A percentile compares a stretch with the other conserved stretches of the same genome.
phyloP scores from a whole-genome alignment of 768 basidiomycete species.

The Suillus subalutaceus region DNA sequence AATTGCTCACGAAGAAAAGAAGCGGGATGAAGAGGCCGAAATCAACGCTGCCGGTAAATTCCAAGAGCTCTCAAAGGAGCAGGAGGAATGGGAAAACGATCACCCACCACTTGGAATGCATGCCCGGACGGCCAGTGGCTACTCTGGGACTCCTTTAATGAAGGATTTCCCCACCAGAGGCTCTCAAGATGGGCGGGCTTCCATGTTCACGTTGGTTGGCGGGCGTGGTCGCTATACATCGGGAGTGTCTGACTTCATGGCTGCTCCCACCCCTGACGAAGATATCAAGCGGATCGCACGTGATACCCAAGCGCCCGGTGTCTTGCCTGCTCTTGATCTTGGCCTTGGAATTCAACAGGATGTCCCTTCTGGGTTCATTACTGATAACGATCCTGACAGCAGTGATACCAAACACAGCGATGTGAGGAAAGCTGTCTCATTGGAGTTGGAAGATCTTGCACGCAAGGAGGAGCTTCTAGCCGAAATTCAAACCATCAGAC shows the following conservation, averaged over 20 bases:
- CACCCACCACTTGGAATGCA: slow-evolving; percentile 69
- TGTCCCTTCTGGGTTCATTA: slow-evolving; percentile 72
- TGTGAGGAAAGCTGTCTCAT: slow-evolving; percentile 39
- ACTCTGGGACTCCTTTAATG: slow-evolving; percentile 67
- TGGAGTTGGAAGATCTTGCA: slow-evolving; percentile 55
- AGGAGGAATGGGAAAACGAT: slow-evolving; percentile 84
- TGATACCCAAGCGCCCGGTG: slow-evolving; percentile 54
- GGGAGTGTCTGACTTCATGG: slow-evolving; percentile 74
- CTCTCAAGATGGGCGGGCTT: slow-evolving; percentile 43
- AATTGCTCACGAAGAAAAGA: slow-evolving; percentile 73
- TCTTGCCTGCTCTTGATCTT: slow-evolving; percentile 72
- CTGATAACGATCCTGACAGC: slow-evolving; percentile 40
- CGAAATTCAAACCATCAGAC: slow-evolving; percentile 79
- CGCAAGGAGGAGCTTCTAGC: slow-evolving; percentile 71
- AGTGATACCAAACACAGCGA: slow-evolving; percentile 31
- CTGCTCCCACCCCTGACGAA: slow-evolving; percentile 62
- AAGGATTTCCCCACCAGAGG: slow-evolving; percentile 61
- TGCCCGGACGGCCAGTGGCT: slow-evolving; percentile 62
- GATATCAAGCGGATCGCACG: slow-evolving; percentile 56
- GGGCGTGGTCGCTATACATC: slow-evolving; percentile 64
- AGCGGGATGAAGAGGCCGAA: slow-evolving; percentile 76
- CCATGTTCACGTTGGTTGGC: slow-evolving; percentile 53
- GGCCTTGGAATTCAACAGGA: slow-evolving; percentile 75
- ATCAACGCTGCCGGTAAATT: slow-evolving; percentile 72
- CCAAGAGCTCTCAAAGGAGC: slow-evolving; percentile 64